Evolutionary conservation across 192 early-diverging fungal genomes (phyloP).

Genomic region (Backusella westeae): DNA sequence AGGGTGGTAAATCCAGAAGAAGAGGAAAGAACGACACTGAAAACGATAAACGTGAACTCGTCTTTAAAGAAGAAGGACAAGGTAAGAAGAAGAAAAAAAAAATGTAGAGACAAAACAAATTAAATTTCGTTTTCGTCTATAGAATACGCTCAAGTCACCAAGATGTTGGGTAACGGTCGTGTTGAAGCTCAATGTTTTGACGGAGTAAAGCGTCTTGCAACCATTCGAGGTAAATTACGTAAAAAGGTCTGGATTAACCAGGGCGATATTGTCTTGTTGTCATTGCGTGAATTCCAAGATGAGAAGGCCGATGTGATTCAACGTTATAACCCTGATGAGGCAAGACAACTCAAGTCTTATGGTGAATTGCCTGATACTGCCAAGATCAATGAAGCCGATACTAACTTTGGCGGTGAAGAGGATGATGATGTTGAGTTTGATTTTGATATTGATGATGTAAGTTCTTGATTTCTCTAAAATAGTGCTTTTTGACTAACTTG

Average conservation of each 20-base stretch:
- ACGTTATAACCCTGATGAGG: conserved; percentile 97
- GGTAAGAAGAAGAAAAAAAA: conserved; percentile 31
- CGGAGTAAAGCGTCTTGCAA: conserved; percentile 85
- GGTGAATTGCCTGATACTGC: conserved; percentile 89
- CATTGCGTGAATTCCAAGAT: conserved; percentile 93
- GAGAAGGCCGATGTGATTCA: conserved; percentile 88
- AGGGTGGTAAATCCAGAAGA: conserved; percentile 86
- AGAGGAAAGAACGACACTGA: conserved; percentile 98
- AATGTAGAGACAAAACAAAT: background rate
- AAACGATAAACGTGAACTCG: conserved; percentile 92
- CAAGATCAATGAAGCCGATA: conserved; percentile 84
- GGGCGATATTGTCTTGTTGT: conserved; percentile 89
- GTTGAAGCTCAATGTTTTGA: conserved; percentile 89
- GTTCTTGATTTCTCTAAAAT: background rate
- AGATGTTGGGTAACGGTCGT: conserved; percentile 97
- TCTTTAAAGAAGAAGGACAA: conserved; percentile 97
- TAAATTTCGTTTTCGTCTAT: background rate
- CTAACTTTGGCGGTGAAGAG: conserved; percentile 55
- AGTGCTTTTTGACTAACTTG: background rate
- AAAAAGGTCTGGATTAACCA: conserved; percentile 97
- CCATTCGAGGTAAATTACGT: conserved; percentile 97
- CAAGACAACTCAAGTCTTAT: conserved; percentile 85
- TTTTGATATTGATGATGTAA: conserved; percentile 91
- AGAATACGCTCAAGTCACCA: conserved; percentile 93
- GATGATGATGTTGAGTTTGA: conserved; percentile 79